Base-by-base conservation (phyloP, 2,329 filamentous ascomycete genomes). In the Juglanconis oblonga region DNA sequence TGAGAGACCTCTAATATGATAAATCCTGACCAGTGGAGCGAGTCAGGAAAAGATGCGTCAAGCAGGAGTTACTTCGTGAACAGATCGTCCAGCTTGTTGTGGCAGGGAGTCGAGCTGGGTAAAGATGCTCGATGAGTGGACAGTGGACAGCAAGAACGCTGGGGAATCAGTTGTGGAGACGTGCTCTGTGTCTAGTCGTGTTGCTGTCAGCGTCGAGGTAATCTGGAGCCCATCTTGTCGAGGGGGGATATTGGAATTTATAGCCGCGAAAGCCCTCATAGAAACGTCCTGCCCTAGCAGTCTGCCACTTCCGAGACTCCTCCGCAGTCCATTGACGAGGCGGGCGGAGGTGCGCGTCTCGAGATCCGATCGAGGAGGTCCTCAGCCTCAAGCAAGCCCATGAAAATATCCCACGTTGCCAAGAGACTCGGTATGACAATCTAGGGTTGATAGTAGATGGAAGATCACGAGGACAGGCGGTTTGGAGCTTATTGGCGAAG, bases 401-500 rank as follows among this genome's bases (percentile, higher is more conserved):
- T 54, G 36, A 36, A 55, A 38, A 36, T 42, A 55, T 35, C 35
- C 54, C 58, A 50, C 53, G n/a, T 53, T 45, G 49, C 49, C 42
- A 49, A 29, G 29, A 9, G 48, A 31, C 24, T 42, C 45, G 24
- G n/a, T 35, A 50, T 54, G 52, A 60, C 58, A 36, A 44, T 51
- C 38, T 24, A 55, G 50, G 38, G 31, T 55, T 53, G 45, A 31
- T 14, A 8, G 29, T 24, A 17, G 40, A 44, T 31, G 44, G 35
- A 17, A 51, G 31, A 60, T 54, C 57, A 60, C 61, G 45, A 48
- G 57, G 31, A 50, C 47, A 47, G 36, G 14, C 29, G 36, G 4
- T 32, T 10, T 17, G n/a, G 17, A 60, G 54, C 57, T 51, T 40
- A 62, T 62, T 62, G 61, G 57, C 38, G 48, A 53, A 32, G 5